Evolutionary conservation across 2,329 filamentous ascomycete species (phyloP).

Genomic region (Botrytis sinoallii): DNA sequence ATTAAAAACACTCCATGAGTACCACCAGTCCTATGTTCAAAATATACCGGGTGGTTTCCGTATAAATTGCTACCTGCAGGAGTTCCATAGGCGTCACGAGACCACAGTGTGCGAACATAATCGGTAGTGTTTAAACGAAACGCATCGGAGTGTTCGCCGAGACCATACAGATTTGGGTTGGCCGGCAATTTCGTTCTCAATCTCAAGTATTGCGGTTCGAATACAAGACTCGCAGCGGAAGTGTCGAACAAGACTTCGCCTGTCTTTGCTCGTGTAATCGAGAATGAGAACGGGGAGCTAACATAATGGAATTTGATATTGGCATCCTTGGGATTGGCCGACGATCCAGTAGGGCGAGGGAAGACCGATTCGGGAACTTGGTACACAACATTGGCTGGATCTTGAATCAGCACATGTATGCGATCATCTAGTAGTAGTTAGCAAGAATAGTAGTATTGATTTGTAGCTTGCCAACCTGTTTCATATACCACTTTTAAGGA

Average conservation of each 20-base stretch:
- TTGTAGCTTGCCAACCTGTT: constrained; percentile 43
- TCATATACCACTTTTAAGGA: constrained; percentile 61
- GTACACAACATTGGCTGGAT: constrained; percentile 56
- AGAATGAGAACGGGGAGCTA: constrained; percentile 59
- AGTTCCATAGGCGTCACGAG: constrained; percentile 55
- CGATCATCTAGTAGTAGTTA: constrained; percentile 46
- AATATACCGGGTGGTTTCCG: constrained; percentile 61
- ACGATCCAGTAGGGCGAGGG: constrained; percentile 46
- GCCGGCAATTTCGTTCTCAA: constrained; percentile 57
- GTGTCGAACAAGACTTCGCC: constrained; percentile 60
- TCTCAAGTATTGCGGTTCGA: constrained; percentile 63
- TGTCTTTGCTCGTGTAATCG: constrained; percentile 48
- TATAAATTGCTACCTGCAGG: constrained; percentile 59
- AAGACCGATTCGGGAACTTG: constrained; percentile 59
- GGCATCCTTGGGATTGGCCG: constrained; percentile 37
- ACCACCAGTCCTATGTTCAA: constrained; percentile 56
- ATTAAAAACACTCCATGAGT: constrained; percentile 66
- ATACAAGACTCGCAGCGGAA: constrained; percentile 54
- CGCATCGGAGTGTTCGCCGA: constrained; percentile 62
- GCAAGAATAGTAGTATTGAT: constrained; percentile 31
- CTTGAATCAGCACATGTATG: constrained; percentile 63
- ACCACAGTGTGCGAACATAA: constrained; percentile 61
- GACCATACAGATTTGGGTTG: constrained; percentile 60
- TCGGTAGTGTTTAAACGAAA: constrained; percentile 56
- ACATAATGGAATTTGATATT: constrained; percentile 52